Evolutionary conservation across 2,329 filamentous ascomycete genomes (phyloP).

Genomic region (Cordyceps tenuipes): DNA sequence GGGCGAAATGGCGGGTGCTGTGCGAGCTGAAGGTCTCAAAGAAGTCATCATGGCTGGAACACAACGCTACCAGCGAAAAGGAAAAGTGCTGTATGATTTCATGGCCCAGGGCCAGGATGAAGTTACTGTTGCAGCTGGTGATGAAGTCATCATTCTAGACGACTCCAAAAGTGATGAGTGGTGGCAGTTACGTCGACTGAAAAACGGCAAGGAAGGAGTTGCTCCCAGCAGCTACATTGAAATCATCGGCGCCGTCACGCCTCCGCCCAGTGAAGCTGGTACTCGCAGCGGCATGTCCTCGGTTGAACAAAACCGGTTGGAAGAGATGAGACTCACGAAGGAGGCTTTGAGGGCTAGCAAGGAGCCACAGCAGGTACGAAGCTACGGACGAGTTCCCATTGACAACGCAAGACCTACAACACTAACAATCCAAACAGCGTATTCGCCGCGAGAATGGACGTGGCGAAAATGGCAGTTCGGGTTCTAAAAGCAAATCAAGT

Average conservation of each 20-base stretch:
- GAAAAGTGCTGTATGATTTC: conserved; percentile 87
- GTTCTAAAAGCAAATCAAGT: conserved; percentile 61
- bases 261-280: conserved; percentile 41
- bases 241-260: conserved; percentile 59
- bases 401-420: conserved; percentile 28
- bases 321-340: conserved; percentile 77
- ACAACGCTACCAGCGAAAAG: conserved; percentile 65
- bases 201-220: conserved; percentile 90
- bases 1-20: conserved; percentile 80
- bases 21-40: conserved; percentile 70
- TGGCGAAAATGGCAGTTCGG: conserved; percentile 42
- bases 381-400: conserved; percentile 38
- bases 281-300: conserved; percentile 49
- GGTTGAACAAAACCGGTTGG: conserved; percentile 68
- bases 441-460: conserved; percentile 59
- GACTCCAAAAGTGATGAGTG: conserved; percentile 92
- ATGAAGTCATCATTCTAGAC: conserved; percentile 86
- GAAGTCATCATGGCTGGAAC: conserved; percentile 80
- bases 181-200: conserved; percentile 90
- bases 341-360: conserved; percentile 62
- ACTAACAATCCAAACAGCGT: conserved; percentile 64
- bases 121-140: conserved; percentile 80
- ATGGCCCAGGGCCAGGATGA: conserved; percentile 95
- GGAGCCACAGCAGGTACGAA: conserved; percentile 57
- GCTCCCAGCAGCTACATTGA: conserved; percentile 96